A percentile compares a stretch with the other conserved stretches of the same genome.
These are phyloP conservation scores for Eruca vesicaria DNA, from an alignment of 441 rosid genomes.

Conservation along the genomic window DNA sequence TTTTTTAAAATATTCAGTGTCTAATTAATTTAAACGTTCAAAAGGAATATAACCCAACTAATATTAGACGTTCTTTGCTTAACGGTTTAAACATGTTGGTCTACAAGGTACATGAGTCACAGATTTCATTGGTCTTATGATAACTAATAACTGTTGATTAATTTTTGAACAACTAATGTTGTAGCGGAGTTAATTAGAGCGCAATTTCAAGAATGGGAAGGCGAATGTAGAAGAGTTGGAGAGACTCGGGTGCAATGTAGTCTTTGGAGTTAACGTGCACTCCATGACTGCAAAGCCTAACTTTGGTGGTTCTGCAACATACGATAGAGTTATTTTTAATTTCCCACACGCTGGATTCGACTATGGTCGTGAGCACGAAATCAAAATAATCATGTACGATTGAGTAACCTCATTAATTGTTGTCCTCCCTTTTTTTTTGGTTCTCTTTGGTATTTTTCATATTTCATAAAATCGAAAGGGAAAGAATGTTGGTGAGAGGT, in stretches of 20 bases:
- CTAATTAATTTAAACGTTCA: no score
- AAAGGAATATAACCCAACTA: not conserved
- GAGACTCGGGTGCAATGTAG: slow-evolving; percentile 29
- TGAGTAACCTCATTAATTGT: not conserved
- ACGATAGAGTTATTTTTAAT: slow-evolving; percentile 44
- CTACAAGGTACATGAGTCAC: not conserved
- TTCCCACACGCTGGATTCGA: slow-evolving; percentile 42
- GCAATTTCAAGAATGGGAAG: slow-evolving; percentile 18
- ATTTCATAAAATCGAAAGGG: not conserved
- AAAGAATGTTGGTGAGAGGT: not conserved
- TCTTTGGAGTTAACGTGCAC: slow-evolving; percentile 40
- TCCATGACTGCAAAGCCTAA: slow-evolving; percentile 22
- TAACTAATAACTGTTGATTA: not conserved
- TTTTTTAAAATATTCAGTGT: not conserved
- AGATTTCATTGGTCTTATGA: not conserved
- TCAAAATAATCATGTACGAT: not conserved
- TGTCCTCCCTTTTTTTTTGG: not conserved
- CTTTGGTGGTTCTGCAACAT: slow-evolving; percentile 3
- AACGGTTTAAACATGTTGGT: not conserved
- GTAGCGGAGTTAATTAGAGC: slow-evolving; percentile 11
- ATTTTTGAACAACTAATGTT: not conserved
- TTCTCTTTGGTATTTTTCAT: not conserved
- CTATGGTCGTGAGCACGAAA: slow-evolving; percentile 6
- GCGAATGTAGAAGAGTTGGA: slow-evolving; percentile 30
- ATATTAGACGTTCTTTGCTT: not conserved